A percentile compares a stretch with the other conserved stretches of the same genome.
Evolutionary conservation across 2,329 filamentous ascomycete genomes (phyloP).

Genomic region (Cordyceps farinosa): DNA sequence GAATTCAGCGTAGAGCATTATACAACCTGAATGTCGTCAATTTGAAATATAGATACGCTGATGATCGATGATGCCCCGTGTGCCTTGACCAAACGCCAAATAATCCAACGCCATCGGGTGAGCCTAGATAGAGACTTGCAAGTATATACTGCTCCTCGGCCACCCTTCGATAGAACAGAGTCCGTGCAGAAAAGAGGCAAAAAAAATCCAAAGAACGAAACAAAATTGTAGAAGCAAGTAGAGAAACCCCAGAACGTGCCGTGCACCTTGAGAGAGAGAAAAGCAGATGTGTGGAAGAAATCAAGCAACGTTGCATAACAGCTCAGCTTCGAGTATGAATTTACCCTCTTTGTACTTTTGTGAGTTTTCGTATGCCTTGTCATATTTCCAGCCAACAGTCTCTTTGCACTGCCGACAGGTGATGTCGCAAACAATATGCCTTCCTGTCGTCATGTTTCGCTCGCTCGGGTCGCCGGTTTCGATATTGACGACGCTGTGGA

Average conservation of each 20-base stretch:
- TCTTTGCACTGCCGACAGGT: slow-evolving; percentile 86
- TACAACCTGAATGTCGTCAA: not conserved
- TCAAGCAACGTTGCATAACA: slow-evolving; percentile 73
- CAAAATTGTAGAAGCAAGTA: not conserved
- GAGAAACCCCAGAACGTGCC: not conserved
- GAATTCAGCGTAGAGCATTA: not conserved
- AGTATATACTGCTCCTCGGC: not conserved
- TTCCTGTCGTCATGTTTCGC: slow-evolving; percentile 96
- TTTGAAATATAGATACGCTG: not conserved
- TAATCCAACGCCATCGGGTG: not conserved
- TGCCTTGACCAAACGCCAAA: not conserved
- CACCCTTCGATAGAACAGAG: not conserved
- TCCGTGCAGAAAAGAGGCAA: not conserved
- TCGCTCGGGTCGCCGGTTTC: slow-evolving; percentile 79
- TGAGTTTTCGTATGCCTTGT: slow-evolving; percentile 85
- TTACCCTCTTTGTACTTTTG: slow-evolving; percentile 99
- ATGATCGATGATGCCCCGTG: not conserved
- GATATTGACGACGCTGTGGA: slow-evolving; percentile 91
- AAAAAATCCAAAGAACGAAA: not conserved
- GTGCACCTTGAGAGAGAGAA: not conserved
- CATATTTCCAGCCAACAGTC: slow-evolving; percentile 97
- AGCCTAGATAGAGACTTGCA: not conserved
- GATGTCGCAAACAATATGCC: slow-evolving; percentile 92
- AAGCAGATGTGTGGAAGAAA: not conserved
- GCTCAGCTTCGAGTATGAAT: slow-evolving; percentile 89